A percentile compares a stretch with the other conserved stretches of the same genome.
Evolutionary conservation across 257 asterid species (phyloP).

Genomic region (Perilla frutescens): DNA sequence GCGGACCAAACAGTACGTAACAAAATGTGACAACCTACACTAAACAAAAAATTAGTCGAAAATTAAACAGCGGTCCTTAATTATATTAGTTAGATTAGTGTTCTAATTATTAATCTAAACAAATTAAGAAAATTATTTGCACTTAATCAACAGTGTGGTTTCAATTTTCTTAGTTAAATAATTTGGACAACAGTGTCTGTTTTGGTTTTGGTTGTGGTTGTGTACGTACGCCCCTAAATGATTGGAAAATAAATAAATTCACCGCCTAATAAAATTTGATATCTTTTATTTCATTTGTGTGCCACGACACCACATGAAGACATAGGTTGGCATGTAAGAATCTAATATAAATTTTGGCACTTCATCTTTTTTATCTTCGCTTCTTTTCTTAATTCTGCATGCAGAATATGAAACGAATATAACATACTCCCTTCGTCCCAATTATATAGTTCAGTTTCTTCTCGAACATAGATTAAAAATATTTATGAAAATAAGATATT

Average conservation of each 20-base stretch:
- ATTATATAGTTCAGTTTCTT: too few species aligned
- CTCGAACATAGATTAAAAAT: too few species aligned
- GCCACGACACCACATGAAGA: constrained; percentile 18
- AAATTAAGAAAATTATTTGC: constrained; percentile 7
- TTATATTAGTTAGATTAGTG: constrained; percentile 14
- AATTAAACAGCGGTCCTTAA: too few species aligned
- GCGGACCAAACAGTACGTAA: constrained; percentile 40
- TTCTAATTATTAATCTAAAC: neutral
- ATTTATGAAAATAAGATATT: too few species aligned
- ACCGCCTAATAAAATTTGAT: neutral
- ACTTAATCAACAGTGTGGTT: neutral
- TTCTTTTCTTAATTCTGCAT: too few species aligned
- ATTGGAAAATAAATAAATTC: constrained; percentile 24
- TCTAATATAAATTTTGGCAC: constrained; percentile 1
- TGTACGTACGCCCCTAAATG: constrained; percentile 20
- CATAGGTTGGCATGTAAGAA: constrained; percentile 33
- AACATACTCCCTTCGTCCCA: too few species aligned
- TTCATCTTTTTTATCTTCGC: neutral
- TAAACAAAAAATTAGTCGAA: neutral
- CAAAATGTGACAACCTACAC: constrained; percentile 29
- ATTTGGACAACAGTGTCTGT: constrained; percentile 9
- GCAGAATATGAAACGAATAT: too few species aligned
- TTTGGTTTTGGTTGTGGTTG: neutral
- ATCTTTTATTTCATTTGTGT: neutral
- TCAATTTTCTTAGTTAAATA: neutral